These are phyloP conservation scores for Handroanthus guayacan DNA, from an alignment of 257 asterid genomes.

Conservation along the genomic window DNA sequence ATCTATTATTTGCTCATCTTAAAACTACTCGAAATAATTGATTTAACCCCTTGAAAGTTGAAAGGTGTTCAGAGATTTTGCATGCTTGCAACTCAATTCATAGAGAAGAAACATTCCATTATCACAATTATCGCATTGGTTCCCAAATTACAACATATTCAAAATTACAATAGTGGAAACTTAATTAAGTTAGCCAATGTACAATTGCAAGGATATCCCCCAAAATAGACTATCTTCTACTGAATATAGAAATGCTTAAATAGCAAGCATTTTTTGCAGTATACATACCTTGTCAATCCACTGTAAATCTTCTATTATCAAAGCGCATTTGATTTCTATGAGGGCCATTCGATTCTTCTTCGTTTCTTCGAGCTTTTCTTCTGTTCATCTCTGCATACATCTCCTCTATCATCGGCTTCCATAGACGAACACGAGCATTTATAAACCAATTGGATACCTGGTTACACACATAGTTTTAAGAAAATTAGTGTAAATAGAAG, in stretches of 20 bases:
- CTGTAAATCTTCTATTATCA: conserved; percentile 49
- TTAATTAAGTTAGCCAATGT: conserved; percentile 16
- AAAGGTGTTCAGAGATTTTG: too few relatives aligned
- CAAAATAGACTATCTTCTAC: conserved; percentile 32
- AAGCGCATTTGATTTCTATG: conserved; percentile 41
- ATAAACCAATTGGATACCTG: conserved; percentile 96
- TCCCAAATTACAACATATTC: neutral
- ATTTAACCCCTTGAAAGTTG: too few relatives aligned
- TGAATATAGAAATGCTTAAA: neutral
- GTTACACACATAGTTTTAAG: neutral
- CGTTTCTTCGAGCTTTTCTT: conserved; percentile 47
- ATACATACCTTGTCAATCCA: conserved; percentile 41
- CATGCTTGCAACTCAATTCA: too few relatives aligned
- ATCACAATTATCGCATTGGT: too few relatives aligned
- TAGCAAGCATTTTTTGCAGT: conserved; percentile 24
- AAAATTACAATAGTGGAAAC: conserved; percentile 2
- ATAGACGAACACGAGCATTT: conserved; percentile 88
- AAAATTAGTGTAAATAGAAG: neutral
- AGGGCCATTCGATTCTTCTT: conserved; percentile 45
- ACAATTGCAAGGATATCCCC: conserved; percentile 29
- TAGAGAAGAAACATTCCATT: too few relatives aligned
- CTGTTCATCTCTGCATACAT: conserved; percentile 88
- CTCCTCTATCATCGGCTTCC: conserved; percentile 98
- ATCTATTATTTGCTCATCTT: too few relatives aligned
- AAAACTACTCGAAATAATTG: too few relatives aligned